Evolutionary conservation across 768 basidiomycete species (phyloP).

Genomic region (Mycena rebaudengoi): DNA sequence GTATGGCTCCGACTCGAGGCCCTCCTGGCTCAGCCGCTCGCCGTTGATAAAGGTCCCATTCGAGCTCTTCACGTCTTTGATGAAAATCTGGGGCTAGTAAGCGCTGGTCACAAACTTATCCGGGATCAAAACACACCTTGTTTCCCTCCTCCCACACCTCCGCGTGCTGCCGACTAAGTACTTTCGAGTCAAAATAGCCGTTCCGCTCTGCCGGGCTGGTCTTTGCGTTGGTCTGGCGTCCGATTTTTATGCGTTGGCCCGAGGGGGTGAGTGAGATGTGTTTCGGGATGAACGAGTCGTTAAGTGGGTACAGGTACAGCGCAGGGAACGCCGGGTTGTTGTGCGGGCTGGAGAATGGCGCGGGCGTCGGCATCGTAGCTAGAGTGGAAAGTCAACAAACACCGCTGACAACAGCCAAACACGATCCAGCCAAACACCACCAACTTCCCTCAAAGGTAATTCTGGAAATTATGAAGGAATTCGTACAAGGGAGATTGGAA

Average conservation of each 20-base stretch:
- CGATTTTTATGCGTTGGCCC: slow-evolving; percentile 85
- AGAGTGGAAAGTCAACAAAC: slow-evolving; percentile 3
- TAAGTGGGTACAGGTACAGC: slow-evolving; percentile 87
- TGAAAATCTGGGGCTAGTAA: slow-evolving; percentile 75
- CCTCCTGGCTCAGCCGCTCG: slow-evolving; percentile 89
- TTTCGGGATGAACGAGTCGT: slow-evolving; percentile 94
- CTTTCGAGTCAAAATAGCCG: slow-evolving; percentile 96
- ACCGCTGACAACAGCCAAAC: neutral
- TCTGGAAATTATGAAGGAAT: no score
- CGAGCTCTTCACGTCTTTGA: slow-evolving; percentile 97
- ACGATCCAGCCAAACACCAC: slow-evolving; percentile 13
- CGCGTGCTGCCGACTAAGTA: slow-evolving; percentile 93
- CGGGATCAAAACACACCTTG: slow-evolving; percentile 64
- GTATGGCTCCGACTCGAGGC: slow-evolving; percentile 89
- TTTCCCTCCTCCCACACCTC: slow-evolving; percentile 96
- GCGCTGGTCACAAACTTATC: slow-evolving; percentile 23
- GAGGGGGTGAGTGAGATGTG: slow-evolving; percentile 78
- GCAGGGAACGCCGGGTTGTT: slow-evolving; percentile 35
- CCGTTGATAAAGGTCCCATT: slow-evolving; percentile 99
- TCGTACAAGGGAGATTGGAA: no score
- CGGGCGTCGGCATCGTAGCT: slow-evolving; percentile 21
- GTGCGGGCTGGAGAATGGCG: slow-evolving; percentile 22
- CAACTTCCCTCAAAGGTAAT: no score
- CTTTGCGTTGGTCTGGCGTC: slow-evolving; percentile 95
- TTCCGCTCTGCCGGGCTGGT: slow-evolving; percentile 93